These are phyloP conservation scores for Epichloe brachyelytri DNA, from an alignment of 2,329 filamentous ascomycete genomes.

Conservation along the genomic window DNA sequence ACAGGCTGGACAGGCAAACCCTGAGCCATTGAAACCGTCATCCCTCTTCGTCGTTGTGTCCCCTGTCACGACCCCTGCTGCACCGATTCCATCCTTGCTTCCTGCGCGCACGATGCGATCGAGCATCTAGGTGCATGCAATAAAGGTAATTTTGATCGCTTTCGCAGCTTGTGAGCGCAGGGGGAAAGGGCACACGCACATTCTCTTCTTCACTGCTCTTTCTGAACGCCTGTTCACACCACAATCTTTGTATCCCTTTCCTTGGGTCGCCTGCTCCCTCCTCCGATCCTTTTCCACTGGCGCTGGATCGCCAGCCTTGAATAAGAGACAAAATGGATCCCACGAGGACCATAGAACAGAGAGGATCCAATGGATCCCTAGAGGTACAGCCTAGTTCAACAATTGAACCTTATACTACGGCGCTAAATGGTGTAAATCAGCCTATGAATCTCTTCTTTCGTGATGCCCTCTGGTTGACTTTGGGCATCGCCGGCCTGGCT, in stretches of 20 bases:
- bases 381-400: slow-evolving; percentile 29
- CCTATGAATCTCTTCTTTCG: slow-evolving; percentile 42
- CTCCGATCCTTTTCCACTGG: slow-evolving; percentile 2
- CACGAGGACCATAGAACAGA: slow-evolving; percentile 19
- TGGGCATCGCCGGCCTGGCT: slow-evolving; percentile 41
- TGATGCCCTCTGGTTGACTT: slow-evolving; percentile 45
- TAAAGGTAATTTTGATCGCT: background rate
- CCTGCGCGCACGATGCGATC: slow-evolving; percentile 5
- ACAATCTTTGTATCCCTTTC: background rate
- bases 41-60: too few species aligned
- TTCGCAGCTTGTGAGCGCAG: background rate
- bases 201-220: background rate
- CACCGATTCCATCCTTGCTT: background rate
- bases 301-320: slow-evolving; percentile 9
- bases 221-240: background rate
- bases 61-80: background rate
- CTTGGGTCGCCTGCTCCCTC: background rate
- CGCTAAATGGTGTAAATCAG: slow-evolving; percentile 49
- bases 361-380: slow-evolving; percentile 15
- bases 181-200: background rate
- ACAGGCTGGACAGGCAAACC: background rate
- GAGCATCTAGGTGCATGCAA: background rate
- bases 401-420: slow-evolving; percentile 42
- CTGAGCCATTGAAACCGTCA: background rate
- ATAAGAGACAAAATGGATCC: slow-evolving; percentile 19